Evolutionary conservation across 2,329 filamentous ascomycete genomes (phyloP), one percentile per base, ranked within the genome.

Genomic region (Fusarium sp.): DNA sequence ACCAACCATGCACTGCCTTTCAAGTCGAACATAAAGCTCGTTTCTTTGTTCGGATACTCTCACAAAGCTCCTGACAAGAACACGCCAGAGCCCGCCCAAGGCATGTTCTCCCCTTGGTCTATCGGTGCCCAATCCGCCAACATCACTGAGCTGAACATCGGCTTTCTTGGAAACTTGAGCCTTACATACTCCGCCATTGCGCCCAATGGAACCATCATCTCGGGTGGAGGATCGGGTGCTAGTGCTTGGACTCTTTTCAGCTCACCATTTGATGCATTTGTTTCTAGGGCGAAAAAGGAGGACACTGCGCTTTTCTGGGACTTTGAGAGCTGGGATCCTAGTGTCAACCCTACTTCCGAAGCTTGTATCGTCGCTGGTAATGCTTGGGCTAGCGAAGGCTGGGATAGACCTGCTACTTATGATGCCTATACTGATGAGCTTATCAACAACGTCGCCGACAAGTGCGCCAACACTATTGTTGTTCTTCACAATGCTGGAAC

Each of bases 321-420:
- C 2, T 65, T 70, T 1, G 59, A 70, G 28, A 65, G 59, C 20
- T 65, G 59, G 51, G 9, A 70, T 11, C 67, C 67, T 2, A 4
- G 1, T 7, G 66, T 63, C 0, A 54, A 55, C 1, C 31, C 66
- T 1, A 59, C 24, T 0, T 55, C 66, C 2, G 87, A 91, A 6
- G 90, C 93, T 59, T 57, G 97, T 92, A 79, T 98, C 28, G 94
- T 96, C 2, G 98, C 98, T 81, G 92, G 91, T 63, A 97, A 93
- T 77, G 89, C 87, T 31, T 94, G 95, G 79, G 90, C 92, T 1
- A 93, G 93, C 0, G 95, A 98, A 81, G 93, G 93, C 1, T 94
- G 89, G 81, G 88, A 94, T 70, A 86, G 90, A 52, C 83, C 88
- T 0, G 88, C 88, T 14, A 86, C 95, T 31, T 88, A 89, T 55